These are phyloP conservation scores for Plasmodium inui DNA, from an alignment of 169 alveolate species.

Conservation along the genomic window DNA sequence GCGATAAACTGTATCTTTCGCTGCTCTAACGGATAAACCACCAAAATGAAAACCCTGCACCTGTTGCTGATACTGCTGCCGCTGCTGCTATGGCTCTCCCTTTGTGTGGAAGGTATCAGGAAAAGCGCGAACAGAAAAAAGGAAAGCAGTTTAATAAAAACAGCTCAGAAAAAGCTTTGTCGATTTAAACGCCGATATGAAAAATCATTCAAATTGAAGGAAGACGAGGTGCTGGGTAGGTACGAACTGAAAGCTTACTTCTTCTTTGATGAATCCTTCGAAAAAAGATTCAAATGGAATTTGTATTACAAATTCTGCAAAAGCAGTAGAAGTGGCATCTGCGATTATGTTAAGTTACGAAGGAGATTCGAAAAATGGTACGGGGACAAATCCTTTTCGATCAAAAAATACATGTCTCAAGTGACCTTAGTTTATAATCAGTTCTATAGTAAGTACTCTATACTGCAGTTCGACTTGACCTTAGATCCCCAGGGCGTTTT, in stretches of 20 bases:
- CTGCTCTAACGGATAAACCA: not conserved
- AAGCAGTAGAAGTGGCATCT: not conserved
- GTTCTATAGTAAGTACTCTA: not conserved
- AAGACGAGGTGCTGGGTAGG: not conserved
- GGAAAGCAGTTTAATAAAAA: not conserved
- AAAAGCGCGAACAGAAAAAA: not conserved
- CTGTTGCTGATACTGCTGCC: not conserved
- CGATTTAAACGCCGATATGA: not conserved
- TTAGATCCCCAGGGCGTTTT: not conserved
- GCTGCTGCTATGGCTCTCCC: not conserved
- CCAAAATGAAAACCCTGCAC: not conserved
- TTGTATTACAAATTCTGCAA: slow-evolving; percentile 8
- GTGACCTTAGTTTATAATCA: slow-evolving; percentile 16
- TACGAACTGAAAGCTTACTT: slow-evolving; percentile 35
- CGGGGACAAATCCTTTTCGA: slow-evolving; percentile 13
- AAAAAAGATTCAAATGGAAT: slow-evolving; percentile 50
- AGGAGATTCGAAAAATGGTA: slow-evolving; percentile 9
- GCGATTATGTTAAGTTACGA: slow-evolving; percentile 8
- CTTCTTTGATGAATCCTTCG: slow-evolving; percentile 7
- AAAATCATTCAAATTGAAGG: slow-evolving; percentile 9
- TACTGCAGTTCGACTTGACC: not conserved
- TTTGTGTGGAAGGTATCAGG: not conserved
- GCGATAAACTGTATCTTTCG: not conserved
- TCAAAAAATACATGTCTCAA: slow-evolving; percentile 33
- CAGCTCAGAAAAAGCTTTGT: not conserved